Evolutionary conservation across 345 rosid genomes (phyloP).

Genomic region (Trapa bicornis): DNA sequence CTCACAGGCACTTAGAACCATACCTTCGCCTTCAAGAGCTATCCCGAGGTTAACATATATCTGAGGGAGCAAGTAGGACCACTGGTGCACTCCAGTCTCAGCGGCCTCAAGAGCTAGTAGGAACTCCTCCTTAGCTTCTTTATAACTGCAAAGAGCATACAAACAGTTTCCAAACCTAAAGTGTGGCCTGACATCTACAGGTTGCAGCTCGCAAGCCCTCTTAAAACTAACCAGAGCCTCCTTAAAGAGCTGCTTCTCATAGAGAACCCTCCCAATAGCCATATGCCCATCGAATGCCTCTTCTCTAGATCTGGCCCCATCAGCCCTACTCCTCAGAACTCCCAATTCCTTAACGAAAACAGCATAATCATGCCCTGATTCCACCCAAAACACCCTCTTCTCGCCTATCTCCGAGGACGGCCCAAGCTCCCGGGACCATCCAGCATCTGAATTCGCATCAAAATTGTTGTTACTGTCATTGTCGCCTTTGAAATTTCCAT

Average conservation of each 20-base stretch:
- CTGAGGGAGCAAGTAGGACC: constrained; percentile 92
- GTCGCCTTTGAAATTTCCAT: constrained; percentile 46
- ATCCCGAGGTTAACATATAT: constrained; percentile 92
- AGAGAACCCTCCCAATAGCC: constrained; percentile 83
- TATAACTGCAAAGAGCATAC: constrained; percentile 64
- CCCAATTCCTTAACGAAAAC: constrained; percentile 71
- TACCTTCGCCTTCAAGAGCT: constrained; percentile 93
- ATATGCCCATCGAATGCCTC: constrained; percentile 98
- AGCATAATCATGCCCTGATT: constrained; percentile 59
- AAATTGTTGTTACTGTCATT: constrained; percentile 42
- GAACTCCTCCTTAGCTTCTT: constrained; percentile 78
- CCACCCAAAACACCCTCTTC: constrained; percentile 80
- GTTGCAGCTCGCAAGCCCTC: constrained; percentile 94
- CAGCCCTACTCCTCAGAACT: constrained; percentile 77
- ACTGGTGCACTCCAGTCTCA: constrained; percentile 84
- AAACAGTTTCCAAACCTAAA: constrained; percentile 82
- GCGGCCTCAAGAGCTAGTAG: constrained; percentile 76
- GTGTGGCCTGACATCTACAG: constrained; percentile 83
- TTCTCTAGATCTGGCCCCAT: constrained; percentile 82
- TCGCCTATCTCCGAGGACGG: constrained; percentile 64
- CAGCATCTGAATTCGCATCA: constrained; percentile 84
- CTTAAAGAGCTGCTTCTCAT: constrained; percentile 72
- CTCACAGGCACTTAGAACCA: constrained; percentile 97
- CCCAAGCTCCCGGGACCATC: constrained; percentile 91
- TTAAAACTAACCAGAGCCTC: constrained; percentile 86